phyloP scores from a whole-genome alignment of 352 stramenopile genomes.

The Thraustochytrium sp. region DNA sequence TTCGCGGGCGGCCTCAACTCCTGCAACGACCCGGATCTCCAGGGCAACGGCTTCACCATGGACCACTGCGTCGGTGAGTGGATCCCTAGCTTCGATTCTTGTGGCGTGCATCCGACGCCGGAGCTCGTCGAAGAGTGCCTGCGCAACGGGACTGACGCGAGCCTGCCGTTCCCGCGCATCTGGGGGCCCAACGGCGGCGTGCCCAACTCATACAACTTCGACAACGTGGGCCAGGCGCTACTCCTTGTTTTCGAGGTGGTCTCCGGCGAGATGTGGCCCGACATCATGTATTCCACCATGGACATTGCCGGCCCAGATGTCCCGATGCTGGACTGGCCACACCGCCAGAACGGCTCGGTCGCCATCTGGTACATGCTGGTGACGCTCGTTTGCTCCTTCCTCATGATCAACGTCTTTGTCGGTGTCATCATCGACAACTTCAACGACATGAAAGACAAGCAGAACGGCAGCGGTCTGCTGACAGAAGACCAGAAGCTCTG shows the following conservation, averaged over 20 bases:
- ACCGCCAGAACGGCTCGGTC: slow-evolving; percentile 57
- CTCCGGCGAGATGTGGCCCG: slow-evolving; percentile 50
- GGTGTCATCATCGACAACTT: slow-evolving; percentile 86
- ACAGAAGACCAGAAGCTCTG: slow-evolving; percentile 80
- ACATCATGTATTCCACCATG: slow-evolving; percentile 53
- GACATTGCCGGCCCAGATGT: slow-evolving; percentile 49
- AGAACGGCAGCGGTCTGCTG: slow-evolving; percentile 58
- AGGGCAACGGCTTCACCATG: not conserved
- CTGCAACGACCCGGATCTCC: slow-evolving; percentile 66
- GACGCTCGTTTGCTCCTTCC: slow-evolving; percentile 81
- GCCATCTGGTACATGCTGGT: slow-evolving; percentile 68
- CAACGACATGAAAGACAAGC: slow-evolving; percentile 72
- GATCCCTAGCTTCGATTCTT: not conserved
- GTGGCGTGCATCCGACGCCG: slow-evolving; percentile 18
- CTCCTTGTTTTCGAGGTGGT: slow-evolving; percentile 53
- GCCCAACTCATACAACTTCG: slow-evolving; percentile 48
- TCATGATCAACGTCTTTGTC: slow-evolving; percentile 80
- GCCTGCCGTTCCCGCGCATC: slow-evolving; percentile 36
- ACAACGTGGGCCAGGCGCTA: slow-evolving; percentile 49
- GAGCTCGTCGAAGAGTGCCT: slow-evolving; percentile 19
- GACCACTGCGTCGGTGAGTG: slow-evolving; percentile 18
- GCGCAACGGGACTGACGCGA: not conserved
- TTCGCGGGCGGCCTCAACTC: slow-evolving; percentile 78
- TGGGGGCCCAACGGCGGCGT: slow-evolving; percentile 22
- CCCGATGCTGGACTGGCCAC: slow-evolving; percentile 55